Evolutionary conservation across 495 filamentous ascomycete species (phyloP).

Genomic region (Xylaria scruposa): DNA sequence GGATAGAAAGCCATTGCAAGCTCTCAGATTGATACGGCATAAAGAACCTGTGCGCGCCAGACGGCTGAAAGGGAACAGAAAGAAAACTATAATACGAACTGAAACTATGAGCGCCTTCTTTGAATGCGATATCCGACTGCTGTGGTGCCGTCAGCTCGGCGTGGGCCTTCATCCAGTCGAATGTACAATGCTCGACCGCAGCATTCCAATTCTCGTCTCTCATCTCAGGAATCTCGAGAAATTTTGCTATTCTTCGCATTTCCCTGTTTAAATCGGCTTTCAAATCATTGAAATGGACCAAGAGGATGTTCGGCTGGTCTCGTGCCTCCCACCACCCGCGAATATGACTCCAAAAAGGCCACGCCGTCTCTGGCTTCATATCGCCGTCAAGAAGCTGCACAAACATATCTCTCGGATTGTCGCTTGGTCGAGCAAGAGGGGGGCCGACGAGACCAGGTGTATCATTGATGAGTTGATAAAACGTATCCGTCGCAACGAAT

Average conservation of each 20-base stretch:
- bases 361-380: background rate
- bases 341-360: constrained; percentile 14
- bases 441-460: constrained; percentile 5
- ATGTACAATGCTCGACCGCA: constrained; percentile 15
- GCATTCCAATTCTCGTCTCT: constrained; percentile 3
- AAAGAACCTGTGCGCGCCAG: background rate
- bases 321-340: constrained; percentile 9
- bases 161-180: constrained; percentile 19
- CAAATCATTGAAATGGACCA: constrained; percentile 17
- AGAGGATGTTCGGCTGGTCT: constrained; percentile 11
- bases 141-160: constrained; percentile 5
- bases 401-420: constrained; percentile 14
- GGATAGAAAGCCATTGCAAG: background rate
- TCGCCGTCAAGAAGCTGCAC: constrained; percentile 11
- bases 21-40: background rate
- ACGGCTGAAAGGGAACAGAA: background rate
- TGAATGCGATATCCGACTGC: background rate
- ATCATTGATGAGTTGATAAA: constrained; percentile 16
- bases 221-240: constrained; percentile 19
- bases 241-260: constrained; percentile 16
- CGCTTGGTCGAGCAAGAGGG: background rate
- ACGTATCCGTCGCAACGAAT: background rate
- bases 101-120: constrained; percentile 16
- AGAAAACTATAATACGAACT: constrained; percentile 13
- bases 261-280: constrained; percentile 15